These are phyloP conservation scores for Candida saitoana DNA, from an alignment of 805 yeast genomes.

Conservation along the genomic window DNA sequence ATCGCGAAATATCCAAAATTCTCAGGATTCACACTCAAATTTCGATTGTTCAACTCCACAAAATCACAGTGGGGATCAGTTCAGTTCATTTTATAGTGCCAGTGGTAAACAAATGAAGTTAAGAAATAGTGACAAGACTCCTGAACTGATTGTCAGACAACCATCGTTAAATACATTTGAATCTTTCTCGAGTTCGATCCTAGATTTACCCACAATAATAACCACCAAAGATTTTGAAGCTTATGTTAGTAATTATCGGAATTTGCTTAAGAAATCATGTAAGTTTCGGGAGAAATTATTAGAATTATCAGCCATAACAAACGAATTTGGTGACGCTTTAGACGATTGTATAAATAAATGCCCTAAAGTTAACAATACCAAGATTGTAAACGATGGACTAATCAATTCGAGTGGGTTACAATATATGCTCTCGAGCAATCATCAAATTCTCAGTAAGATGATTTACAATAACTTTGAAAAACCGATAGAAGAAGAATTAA, in stretches of 20 bases:
- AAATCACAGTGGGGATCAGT: background rate
- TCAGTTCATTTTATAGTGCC: background rate
- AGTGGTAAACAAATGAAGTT: background rate
- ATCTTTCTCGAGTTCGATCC: conserved; percentile 49
- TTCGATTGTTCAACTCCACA: background rate
- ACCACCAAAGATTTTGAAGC: conserved; percentile 56
- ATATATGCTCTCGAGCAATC: conserved; percentile 71
- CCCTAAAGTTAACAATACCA: conserved; percentile 24
- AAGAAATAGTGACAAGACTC: background rate
- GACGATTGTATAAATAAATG: conserved; percentile 38
- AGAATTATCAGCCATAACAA: conserved; percentile 55
- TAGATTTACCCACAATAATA: conserved; percentile 58
- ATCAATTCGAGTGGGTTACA: conserved; percentile 74
- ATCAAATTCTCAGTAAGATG: conserved; percentile 60
- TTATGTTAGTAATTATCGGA: conserved; percentile 46
- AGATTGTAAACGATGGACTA: conserved; percentile 52
- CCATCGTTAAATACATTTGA: conserved; percentile 40
- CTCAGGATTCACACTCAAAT: background rate
- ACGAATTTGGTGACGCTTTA: conserved; percentile 65
- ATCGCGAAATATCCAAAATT: background rate
- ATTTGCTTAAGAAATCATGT: conserved; percentile 44
- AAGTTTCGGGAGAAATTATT: conserved; percentile 45
- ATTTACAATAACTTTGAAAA: conserved; percentile 51
- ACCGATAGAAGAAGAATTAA: conserved; percentile 47
- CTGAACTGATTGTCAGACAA: conserved; percentile 11